A percentile compares a stretch with the other conserved stretches of the same genome.
Evolutionary conservation across 2,329 filamentous ascomycete species (phyloP).

Genomic region (Diplodia mutila): DNA sequence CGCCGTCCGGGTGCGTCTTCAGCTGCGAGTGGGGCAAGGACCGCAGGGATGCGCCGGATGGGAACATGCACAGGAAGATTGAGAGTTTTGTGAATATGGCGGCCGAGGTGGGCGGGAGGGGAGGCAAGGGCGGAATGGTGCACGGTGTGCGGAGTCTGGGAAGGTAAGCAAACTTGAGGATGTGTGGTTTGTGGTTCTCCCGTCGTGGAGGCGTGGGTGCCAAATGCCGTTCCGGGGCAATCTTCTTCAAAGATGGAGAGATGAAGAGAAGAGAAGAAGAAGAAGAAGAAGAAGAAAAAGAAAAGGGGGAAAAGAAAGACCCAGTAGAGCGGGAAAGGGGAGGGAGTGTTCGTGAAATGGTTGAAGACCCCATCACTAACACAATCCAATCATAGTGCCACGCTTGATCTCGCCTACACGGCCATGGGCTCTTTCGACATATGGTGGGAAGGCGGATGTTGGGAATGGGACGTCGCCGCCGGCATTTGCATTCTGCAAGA

Average conservation of each 20-base stretch:
- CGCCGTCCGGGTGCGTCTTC: conserved; percentile 72
- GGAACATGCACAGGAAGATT: conserved; percentile 72
- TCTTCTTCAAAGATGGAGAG: background rate
- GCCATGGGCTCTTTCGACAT: conserved; percentile 78
- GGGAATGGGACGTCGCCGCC: conserved; percentile 82
- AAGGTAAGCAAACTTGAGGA: conserved; percentile 48
- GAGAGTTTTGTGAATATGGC: conserved; percentile 78
- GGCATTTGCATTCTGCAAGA: conserved; percentile 74
- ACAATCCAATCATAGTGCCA: conserved; percentile 56
- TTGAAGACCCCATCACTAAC: background rate
- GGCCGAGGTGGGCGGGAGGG: conserved; percentile 63
- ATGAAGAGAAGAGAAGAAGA: too few species aligned
- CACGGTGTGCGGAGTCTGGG: conserved; percentile 75
- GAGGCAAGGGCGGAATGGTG: conserved; percentile 75
- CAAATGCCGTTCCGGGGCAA: too few species aligned
- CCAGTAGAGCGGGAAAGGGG: background rate
- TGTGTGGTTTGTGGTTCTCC: too few species aligned
- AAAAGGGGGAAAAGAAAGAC: too few species aligned
- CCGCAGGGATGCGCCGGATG: conserved; percentile 65
- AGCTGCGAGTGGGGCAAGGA: conserved; percentile 83
- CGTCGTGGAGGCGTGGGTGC: too few species aligned
- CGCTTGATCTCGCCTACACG: conserved; percentile 73
- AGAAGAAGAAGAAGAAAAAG: too few species aligned
- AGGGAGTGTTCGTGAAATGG: background rate
- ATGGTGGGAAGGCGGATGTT: conserved; percentile 82